Percentiles rank a stretch among this genome's conserved stretches.
These are phyloP conservation scores for Eucalyptus paniculata DNA, from an alignment of 345 rosid genomes.

Conservation along the genomic window DNA sequence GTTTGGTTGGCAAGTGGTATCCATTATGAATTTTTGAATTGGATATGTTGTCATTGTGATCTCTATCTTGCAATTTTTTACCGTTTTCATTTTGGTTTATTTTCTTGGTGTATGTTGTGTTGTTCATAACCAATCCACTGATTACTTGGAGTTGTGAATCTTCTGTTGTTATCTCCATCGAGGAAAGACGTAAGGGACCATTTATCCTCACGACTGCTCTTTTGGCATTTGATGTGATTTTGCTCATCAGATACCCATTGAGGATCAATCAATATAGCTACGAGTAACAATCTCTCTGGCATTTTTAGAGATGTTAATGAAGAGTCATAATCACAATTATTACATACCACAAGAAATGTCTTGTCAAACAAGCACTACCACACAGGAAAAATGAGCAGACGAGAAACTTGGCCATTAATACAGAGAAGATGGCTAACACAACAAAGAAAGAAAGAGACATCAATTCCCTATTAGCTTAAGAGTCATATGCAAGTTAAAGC, in stretches of 20 bases:
- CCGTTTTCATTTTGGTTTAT: background rate
- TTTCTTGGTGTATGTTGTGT: background rate
- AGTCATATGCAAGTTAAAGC: no score
- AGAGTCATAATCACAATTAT: no score
- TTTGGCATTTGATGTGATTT: background rate
- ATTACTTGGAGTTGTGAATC: background rate
- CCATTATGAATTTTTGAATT: background rate
- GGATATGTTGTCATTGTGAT: background rate
- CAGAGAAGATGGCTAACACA: background rate
- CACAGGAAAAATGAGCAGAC: background rate
- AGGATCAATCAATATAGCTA: background rate
- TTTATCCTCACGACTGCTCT: background rate
- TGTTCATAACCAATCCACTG: background rate
- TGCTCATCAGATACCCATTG: background rate
- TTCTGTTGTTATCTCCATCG: background rate
- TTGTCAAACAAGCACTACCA: background rate
- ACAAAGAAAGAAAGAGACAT: background rate
- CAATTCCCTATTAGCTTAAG: no score
- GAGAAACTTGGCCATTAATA: background rate
- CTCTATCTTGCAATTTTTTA: accelerated
- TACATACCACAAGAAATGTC: no score
- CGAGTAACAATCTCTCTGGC: no score
- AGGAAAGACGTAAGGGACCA: background rate
- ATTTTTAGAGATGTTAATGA: no score
- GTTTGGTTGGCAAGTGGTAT: background rate